Evolutionary conservation across 495 filamentous ascomycete genomes (phyloP).

Genomic region (Penicillium lividum): DNA sequence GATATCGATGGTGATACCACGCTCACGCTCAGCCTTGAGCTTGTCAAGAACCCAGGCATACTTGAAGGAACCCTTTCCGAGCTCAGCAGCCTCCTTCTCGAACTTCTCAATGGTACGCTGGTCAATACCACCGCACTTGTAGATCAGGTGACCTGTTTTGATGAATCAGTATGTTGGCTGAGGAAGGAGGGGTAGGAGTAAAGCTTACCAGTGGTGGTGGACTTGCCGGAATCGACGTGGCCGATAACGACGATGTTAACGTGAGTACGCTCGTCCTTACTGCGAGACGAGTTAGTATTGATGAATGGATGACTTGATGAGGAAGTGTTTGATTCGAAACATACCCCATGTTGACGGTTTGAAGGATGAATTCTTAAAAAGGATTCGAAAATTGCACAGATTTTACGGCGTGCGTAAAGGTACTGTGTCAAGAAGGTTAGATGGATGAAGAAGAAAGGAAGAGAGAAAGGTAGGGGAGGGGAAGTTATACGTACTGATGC

Average conservation of each 20-base stretch:
- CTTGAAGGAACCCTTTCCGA: slow-evolving; percentile 99
- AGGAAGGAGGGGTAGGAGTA: slow-evolving; percentile 7
- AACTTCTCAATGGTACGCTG: slow-evolving; percentile 99
- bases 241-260: slow-evolving; percentile 99
- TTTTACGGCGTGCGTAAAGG: slow-evolving; percentile 57
- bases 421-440: slow-evolving; percentile 47
- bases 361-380: slow-evolving; percentile 42
- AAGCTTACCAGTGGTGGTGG: slow-evolving; percentile 81
- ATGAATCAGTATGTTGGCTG: slow-evolving; percentile 76
- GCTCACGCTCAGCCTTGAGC: slow-evolving; percentile 99
- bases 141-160: slow-evolving; percentile 95
- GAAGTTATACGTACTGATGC: slow-evolving; percentile 53
- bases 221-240: slow-evolving; percentile 99
- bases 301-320: background rate
- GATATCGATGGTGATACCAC: slow-evolving; percentile 99
- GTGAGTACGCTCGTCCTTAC: slow-evolving; percentile 84
- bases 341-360: slow-evolving; percentile 56
- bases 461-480: slow-evolving; percentile 26
- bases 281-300: slow-evolving; percentile 36
- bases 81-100: slow-evolving; percentile 99
- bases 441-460: slow-evolving; percentile 28
- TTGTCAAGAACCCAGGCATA: slow-evolving; percentile 99
- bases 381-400: slow-evolving; percentile 46
- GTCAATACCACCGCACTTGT: slow-evolving; percentile 99
- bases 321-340: slow-evolving; percentile 19